Evolutionary conservation across 2,329 filamentous ascomycete genomes (phyloP), one percentile per base, ranked within the genome.

Genomic region (Venturia nashicola): DNA sequence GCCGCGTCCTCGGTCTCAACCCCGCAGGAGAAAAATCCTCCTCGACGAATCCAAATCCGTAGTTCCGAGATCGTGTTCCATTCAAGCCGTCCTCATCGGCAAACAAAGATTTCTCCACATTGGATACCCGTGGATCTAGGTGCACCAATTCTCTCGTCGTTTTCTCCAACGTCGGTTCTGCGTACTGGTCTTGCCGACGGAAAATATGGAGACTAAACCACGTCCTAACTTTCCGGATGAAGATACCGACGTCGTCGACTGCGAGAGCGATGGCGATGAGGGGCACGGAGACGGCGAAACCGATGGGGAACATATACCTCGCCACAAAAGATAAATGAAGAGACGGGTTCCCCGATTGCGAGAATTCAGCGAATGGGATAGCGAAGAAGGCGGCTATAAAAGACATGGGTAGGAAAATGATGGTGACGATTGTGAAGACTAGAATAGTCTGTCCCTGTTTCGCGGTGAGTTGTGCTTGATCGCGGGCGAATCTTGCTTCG

Each of bases 391-490:
- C 77, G 0, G 81, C 77, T 65, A 84, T 82, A 70, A 84, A 84
- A 0, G 77, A 80, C 4, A 83, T 67, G 0, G 82, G 82, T 0
- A 83, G 72, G 70, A 84, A 84, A 34, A 84, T 76, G 65, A 83
- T 83, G 0, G 82, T 84, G 2, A 83, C 82, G 57, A 84, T 79
- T 3, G 82, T 84, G 68, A 84, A 84, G 8, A 84, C 79, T 78
- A 84, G 81, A 66, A 84, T 79, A 0, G 80, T 83, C 64, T 81
- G 81, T 2, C 75, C 80, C 73, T 86, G 78, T 8, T 80, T 77
- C 0, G 83, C 82, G 0, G 85, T 85, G 0, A 82, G 81, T 2
- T 82, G 79, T 0, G 85, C 85, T 71, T 86, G 84, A 61, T 86
- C 82, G 20, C 81, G 76, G 0, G 82, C 80, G 62, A 82, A 86